Percentiles rank a stretch among this genome's conserved stretches.
Conservation (phyloP, 2,329 filamentous ascomycete species). For the Stagonosporopsis chrysanthemi region DNA sequence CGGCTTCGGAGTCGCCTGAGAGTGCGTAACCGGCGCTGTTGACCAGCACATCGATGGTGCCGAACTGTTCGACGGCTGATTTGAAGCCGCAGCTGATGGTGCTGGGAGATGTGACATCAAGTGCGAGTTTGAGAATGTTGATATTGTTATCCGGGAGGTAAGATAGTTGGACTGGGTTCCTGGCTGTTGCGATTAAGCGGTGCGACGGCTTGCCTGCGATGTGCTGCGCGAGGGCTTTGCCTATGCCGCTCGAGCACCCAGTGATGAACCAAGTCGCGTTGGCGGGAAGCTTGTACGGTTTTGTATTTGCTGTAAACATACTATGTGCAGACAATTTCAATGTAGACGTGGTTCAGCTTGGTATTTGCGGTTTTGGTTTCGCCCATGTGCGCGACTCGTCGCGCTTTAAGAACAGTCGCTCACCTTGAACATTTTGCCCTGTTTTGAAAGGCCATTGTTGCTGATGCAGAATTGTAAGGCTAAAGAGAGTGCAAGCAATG, state of each 20-base stretch:
- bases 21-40: slow-evolving; percentile 55
- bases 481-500: background rate
- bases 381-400: background rate
- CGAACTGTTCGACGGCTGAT: slow-evolving; percentile 71
- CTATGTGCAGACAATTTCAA: background rate
- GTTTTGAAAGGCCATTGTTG: background rate
- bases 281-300: slow-evolving; percentile 8
- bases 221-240: slow-evolving; percentile 50
- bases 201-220: slow-evolving; percentile 51
- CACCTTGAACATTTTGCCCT: background rate
- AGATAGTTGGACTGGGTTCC: slow-evolving; percentile 53
- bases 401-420: background rate
- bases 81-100: slow-evolving; percentile 50
- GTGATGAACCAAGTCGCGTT: slow-evolving; percentile 31
- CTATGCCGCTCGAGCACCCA: slow-evolving; percentile 60
- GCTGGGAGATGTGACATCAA: slow-evolving; percentile 57
- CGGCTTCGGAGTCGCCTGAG: slow-evolving; percentile 46
- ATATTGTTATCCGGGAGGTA: slow-evolving; percentile 48
- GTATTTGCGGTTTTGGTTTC: no score
- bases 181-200: slow-evolving; percentile 59
- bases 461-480: background rate
- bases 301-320: slow-evolving; percentile 16
- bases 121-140: slow-evolving; percentile 55
- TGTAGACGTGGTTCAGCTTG: no score
- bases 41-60: slow-evolving; percentile 63